Conservation (phyloP, 2,329 filamentous ascomycete species). For the Ophiostoma sp. region DNA sequence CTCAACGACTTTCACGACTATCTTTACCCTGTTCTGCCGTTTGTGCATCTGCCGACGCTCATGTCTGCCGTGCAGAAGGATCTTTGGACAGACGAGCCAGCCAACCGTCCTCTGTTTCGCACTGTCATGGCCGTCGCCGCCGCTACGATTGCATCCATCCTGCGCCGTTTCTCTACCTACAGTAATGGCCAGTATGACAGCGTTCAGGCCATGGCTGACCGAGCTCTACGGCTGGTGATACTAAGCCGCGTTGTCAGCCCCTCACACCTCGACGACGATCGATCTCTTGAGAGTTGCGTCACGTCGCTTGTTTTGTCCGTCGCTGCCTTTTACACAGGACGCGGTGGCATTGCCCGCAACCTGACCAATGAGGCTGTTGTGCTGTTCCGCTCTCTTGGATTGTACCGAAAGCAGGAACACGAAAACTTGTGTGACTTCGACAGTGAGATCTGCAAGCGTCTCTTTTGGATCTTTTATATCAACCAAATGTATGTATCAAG, state of each 20-base stretch:
- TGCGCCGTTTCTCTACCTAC: neutral
- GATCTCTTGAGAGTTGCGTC: too few relatives aligned
- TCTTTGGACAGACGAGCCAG: neutral
- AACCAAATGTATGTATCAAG: neutral
- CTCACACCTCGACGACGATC: too few relatives aligned
- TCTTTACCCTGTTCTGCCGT: conserved; percentile 6
- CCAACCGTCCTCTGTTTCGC: too few relatives aligned
- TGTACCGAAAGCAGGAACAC: too few relatives aligned
- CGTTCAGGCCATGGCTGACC: conserved; percentile 10
- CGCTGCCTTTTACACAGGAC: too few relatives aligned
- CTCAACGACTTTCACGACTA: neutral
- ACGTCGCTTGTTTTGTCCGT: too few relatives aligned
- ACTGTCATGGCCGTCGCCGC: too few relatives aligned
- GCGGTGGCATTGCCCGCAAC: too few relatives aligned
- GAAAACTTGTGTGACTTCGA: too few relatives aligned
- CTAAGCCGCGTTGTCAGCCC: neutral
- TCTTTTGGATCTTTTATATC: neutral
- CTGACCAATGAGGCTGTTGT: too few relatives aligned
- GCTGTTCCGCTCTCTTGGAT: too few relatives aligned
- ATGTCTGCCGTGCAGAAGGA: neutral
- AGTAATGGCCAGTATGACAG: conserved; percentile 8
- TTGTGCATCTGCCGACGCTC: conserved; percentile 4
- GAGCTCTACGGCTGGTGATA: neutral
- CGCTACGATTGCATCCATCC: neutral
- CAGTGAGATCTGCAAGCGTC: too few relatives aligned